Base-by-base conservation (phyloP, 192 early-diverging fungal species). In the Dissophora ornata region DNA sequence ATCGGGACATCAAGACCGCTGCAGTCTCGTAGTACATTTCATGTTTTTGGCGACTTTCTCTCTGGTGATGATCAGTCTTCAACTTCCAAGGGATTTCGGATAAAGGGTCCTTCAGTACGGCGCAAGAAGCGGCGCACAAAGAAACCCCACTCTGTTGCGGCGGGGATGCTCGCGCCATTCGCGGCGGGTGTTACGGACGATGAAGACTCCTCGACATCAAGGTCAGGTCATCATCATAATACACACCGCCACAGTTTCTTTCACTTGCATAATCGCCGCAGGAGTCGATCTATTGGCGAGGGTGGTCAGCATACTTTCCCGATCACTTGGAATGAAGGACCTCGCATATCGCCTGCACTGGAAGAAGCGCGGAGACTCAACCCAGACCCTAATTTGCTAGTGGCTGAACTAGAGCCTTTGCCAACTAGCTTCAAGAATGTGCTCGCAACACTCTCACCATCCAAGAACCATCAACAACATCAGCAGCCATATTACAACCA, bases 1-100 rank as follows among this genome's bases (percentile, higher is more conserved):
- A 21, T 18, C 3, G 33, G 33, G 18, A 25, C 4, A 29, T 51
- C 38, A 47, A 75, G 50, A 28, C 47, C 62, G 16, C 28, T 55
- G 4, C 54, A 59, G 45, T 13, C 62, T 7, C 41, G 58, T 3
- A 41, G 59, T 21, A 46, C 64, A 13, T 60, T 67, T n/a, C 59
- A 58, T 2, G 22, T 52, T 2, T 28, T 45, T 29, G 63, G 62
- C 10, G 73, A 67, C 45, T 77, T 67, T 46, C 51, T 77, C 3
- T 77, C 73, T 0, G 73, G 73, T 1, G 73, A 77, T 34, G 73
- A 77, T 21, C 73, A 77, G 40, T 59, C 73, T 8, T 57, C 61
- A 1, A 16, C 11, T 1, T 26, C 64, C 8, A 62, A 30, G 19
- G 36, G 40, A 9, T 67, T 77, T 24, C 41, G 50, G 15, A 28